A percentile compares a stretch with the other conserved stretches of the same genome.
These are phyloP conservation scores for Balansia obtecta DNA, from an alignment of 2,329 filamentous ascomycete species.

Conservation along the genomic window DNA sequence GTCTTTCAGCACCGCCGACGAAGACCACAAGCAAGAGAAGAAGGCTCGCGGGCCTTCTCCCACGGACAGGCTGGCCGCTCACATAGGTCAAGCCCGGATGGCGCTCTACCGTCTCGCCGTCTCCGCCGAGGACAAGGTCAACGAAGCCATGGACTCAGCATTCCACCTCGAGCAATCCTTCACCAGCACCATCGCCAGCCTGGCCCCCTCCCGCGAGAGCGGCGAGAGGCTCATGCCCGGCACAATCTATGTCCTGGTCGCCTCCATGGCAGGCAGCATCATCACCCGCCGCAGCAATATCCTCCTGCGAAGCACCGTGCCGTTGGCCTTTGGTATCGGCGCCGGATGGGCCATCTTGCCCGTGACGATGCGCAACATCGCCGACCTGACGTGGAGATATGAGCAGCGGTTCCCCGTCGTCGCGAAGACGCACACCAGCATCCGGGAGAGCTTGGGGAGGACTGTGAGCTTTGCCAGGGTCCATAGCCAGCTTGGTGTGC, in stretches of 20 bases:
- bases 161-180: conserved; percentile 82
- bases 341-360: conserved; percentile 79
- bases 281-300: conserved; percentile 79
- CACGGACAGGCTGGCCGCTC: conserved; percentile 75
- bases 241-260: conserved; percentile 81
- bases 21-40: conserved; percentile 17
- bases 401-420: conserved; percentile 80
- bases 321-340: conserved; percentile 66
- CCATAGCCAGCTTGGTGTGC: conserved; percentile 57
- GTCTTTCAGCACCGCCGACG: conserved; percentile 15
- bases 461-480: conserved; percentile 63
- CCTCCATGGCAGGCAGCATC: conserved; percentile 90
- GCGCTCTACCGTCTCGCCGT: conserved; percentile 67
- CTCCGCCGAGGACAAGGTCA: conserved; percentile 68
- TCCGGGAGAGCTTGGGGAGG: conserved; percentile 56
- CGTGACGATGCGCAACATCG: conserved; percentile 80
- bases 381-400: conserved; percentile 79
- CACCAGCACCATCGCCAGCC: conserved; percentile 75
- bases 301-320: conserved; percentile 63
- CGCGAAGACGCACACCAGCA: conserved; percentile 65
- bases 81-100: conserved; percentile 70
- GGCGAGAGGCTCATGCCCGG: conserved; percentile 86
- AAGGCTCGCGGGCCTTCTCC: conserved; percentile 50
- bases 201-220: conserved; percentile 74
- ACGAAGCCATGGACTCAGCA: conserved; percentile 65